These are phyloP conservation scores for Ligustrum vulgare DNA, from an alignment of 257 asterid species.

Conservation along the genomic window DNA sequence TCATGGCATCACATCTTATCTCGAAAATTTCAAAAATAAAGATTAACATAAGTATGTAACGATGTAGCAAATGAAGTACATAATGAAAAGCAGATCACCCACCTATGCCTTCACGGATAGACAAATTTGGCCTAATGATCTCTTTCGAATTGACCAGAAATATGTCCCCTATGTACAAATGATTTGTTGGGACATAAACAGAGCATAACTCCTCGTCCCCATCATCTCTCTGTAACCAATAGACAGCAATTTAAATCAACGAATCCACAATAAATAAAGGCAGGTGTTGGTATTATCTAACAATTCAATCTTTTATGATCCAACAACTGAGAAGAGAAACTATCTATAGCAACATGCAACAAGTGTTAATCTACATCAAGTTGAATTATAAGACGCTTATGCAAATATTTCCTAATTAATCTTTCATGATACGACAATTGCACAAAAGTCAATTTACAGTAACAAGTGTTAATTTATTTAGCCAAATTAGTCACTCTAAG, in stretches of 20 bases:
- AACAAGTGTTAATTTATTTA: not conserved
- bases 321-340: not conserved
- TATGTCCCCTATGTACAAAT: conserved; percentile 82
- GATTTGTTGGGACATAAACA: conserved; percentile 86
- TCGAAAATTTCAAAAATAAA: conserved; percentile 1
- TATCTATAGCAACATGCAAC: not conserved
- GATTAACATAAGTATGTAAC: not conserved
- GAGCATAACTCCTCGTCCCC: conserved; percentile 88
- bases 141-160: conserved; percentile 73
- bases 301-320: not conserved
- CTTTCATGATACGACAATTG: not conserved
- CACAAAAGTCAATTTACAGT: not conserved
- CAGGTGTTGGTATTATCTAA: not conserved
- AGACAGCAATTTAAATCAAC: conserved; percentile 22
- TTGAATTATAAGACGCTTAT: not conserved
- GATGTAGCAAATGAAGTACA: conserved; percentile 2
- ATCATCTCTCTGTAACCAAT: conserved; percentile 57
- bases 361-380: not conserved
- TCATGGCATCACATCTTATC: not conserved
- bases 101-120: conserved; percentile 93
- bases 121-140: conserved; percentile 81
- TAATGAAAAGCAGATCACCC: conserved; percentile 17
- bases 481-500: not conserved
- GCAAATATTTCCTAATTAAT: not conserved
- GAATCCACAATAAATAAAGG: conserved; percentile 10